A percentile compares a stretch with the other conserved stretches of the same genome.
Evolutionary conservation across 2,329 filamentous ascomycete species (phyloP).

Genomic region (Aureobasidium pullulans): DNA sequence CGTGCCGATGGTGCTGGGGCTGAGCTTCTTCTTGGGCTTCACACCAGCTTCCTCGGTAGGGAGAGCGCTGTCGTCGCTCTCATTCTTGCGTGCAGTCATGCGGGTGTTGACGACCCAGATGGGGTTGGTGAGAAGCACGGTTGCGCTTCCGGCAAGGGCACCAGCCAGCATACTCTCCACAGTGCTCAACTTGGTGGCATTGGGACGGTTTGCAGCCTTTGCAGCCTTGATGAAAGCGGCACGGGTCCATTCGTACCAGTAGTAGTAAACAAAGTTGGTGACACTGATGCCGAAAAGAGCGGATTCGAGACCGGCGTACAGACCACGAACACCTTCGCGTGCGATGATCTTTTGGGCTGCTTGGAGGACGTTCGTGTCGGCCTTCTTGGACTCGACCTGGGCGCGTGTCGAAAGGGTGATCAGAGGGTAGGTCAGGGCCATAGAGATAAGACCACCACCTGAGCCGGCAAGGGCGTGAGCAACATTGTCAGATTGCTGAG

Average conservation of each 20-base stretch:
- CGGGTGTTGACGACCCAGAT: slow-evolving; percentile 99
- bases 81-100: slow-evolving; percentile 83
- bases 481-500: slow-evolving; percentile 91
- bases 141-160: slow-evolving; percentile 86
- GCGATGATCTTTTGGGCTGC: slow-evolving; percentile 82
- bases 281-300: slow-evolving; percentile 96
- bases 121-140: slow-evolving; percentile 92
- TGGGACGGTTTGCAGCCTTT: slow-evolving; percentile 10
- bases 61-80: slow-evolving; percentile 32
- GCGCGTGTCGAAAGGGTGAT: slow-evolving; percentile 96
- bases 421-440: slow-evolving; percentile 94
- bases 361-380: slow-evolving; percentile 73
- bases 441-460: slow-evolving; percentile 88
- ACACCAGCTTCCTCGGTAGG: slow-evolving; percentile 22
- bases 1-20: slow-evolving; percentile 71
- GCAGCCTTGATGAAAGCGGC: slow-evolving; percentile 45
- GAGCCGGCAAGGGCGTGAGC: slow-evolving; percentile 85
- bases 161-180: slow-evolving; percentile 92
- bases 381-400: slow-evolving; percentile 93
- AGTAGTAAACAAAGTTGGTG: slow-evolving; percentile 99
- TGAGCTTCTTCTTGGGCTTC: slow-evolving; percentile 39
- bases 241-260: slow-evolving; percentile 97
- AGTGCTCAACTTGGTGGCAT: slow-evolving; percentile 61
- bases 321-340: slow-evolving; percentile 78
- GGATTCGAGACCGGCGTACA: slow-evolving; percentile 89